Evolutionary conservation across 2,329 filamentous ascomycete genomes (phyloP).

Genomic region (Simplicillium aogashimaense): DNA sequence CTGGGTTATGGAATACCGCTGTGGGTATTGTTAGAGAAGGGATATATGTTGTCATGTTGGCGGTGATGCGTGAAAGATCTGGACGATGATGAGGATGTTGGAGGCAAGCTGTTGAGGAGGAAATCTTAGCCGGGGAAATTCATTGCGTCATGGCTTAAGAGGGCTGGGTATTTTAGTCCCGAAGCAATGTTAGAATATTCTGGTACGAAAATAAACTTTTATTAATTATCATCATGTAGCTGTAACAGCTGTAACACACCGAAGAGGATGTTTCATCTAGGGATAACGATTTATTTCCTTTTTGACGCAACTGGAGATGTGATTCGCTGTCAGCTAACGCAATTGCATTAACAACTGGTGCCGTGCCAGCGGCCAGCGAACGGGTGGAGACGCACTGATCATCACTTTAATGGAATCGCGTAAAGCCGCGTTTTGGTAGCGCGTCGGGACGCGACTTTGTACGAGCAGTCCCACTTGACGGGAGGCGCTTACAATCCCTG

Average conservation of each 20-base stretch:
- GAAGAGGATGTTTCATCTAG: background rate
- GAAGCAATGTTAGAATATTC: too few species aligned
- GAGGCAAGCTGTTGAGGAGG: background rate
- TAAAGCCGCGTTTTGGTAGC: conserved; percentile 14
- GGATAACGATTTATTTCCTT: background rate
- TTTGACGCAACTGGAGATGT: too few species aligned
- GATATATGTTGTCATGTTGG: conserved; percentile 66
- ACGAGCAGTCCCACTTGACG: too few species aligned
- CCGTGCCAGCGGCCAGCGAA: background rate
- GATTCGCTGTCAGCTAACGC: background rate
- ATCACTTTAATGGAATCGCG: conserved; percentile 19
- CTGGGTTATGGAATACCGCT: conserved; percentile 60
- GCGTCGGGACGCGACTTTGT: too few species aligned
- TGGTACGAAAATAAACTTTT: too few species aligned
- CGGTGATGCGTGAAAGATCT: background rate
- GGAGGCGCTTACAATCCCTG: too few species aligned
- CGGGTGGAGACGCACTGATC: conserved; percentile 13
- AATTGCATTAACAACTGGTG: too few species aligned
- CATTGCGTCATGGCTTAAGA: background rate
- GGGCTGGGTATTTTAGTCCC: background rate
- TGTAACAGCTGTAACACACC: too few species aligned
- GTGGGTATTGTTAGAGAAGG: conserved; percentile 67
- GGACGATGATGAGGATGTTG: background rate
- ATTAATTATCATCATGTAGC: too few species aligned
- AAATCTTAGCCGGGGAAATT: background rate